A percentile compares a stretch with the other conserved stretches of the same genome.
Evolutionary conservation across 163 green algal species (phyloP).

Genomic region (Scenedesmus sp.): DNA sequence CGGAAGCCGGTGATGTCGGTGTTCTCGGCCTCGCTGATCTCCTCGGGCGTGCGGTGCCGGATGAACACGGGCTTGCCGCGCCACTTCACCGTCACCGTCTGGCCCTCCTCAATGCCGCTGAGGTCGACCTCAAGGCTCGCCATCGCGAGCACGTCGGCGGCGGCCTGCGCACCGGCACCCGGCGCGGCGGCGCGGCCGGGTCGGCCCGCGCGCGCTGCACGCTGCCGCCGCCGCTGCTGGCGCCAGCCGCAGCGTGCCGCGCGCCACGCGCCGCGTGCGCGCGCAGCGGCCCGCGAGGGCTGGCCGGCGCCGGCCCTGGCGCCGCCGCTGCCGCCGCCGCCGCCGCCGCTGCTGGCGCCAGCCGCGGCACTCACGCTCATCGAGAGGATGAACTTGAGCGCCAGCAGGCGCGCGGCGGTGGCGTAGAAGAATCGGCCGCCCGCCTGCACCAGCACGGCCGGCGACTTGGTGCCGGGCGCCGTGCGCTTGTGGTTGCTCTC

Average conservation of each 20-base stretch:
- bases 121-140: conserved; percentile 98
- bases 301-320: no score
- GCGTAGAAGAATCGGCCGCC: conserved; percentile 98
- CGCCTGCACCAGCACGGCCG: conserved; percentile 98
- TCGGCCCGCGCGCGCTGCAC: background rate
- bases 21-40: conserved; percentile 84
- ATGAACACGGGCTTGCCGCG: conserved; percentile 99
- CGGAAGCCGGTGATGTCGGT: conserved; percentile 86
- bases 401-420: conserved; percentile 89
- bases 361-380: conserved; percentile 80
- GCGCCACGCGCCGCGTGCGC: no score
- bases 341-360: background rate
- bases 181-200: background rate
- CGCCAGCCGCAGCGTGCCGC: background rate
- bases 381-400: conserved; percentile 97
- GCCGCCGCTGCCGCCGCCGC: background rate
- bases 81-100: conserved; percentile 99
- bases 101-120: conserved; percentile 82
- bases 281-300: no score
- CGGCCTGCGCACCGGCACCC: conserved; percentile 53
- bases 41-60: conserved; percentile 84
- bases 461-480: conserved; percentile 87
- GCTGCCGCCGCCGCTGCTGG: background rate
- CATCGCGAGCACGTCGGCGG: conserved; percentile 95
- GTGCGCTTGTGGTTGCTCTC: conserved; percentile 86